Base-by-base conservation (phyloP, 192 early-diverging fungal species). In the Pilaira anomala region DNA sequence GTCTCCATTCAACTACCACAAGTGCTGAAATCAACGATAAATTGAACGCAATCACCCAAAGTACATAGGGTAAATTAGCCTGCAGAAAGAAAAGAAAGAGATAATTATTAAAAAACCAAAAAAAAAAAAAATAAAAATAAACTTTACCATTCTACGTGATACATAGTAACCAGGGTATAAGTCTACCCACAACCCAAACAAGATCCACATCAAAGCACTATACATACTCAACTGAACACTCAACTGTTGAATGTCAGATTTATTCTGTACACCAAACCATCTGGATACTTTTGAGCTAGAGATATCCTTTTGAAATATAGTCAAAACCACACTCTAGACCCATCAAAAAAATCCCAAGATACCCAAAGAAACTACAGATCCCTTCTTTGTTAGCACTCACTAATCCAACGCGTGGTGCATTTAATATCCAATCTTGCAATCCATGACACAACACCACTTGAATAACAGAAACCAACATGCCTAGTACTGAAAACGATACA, bases 381-480 rank as follows among this genome's bases (percentile, higher is more conserved):
- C 96, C 96, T 69, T 98, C 96, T 48, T 88, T 86, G 78, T 98
- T 98, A 60, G 89, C 86, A 28, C 82, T 87, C 19, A 98, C 62
- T 0, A 96, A 60, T 58, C 80, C 80, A 0, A 73, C 75, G 42
- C 96, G 83, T 5, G 86, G 87, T 0, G 93, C 90, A 46, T 85
- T 21, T 44, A 91, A 78, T 48, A 96, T 88, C 75, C 84, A 98
- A 19, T 79, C 62, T 59, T 91, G 80, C 1, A 92, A 69, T 21
- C 85, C 84, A 21, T 78, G 69, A 12, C 69, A 74, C 21, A 93
- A 78, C 0, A 76, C 57, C 5, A 53, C 29, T 66, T 92, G 88
- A 1, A 72, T 65, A 33, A 68, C 63, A 19, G 77, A 74, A 0
- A 90, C 74, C 0, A 73, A 29, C 2, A 85, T 62, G 1, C 72